Evolutionary conservation across 371 early-diverging fungal species (phyloP), one percentile per base, ranked within the genome.

Genomic region (Syncephalis plumigaleata): DNA sequence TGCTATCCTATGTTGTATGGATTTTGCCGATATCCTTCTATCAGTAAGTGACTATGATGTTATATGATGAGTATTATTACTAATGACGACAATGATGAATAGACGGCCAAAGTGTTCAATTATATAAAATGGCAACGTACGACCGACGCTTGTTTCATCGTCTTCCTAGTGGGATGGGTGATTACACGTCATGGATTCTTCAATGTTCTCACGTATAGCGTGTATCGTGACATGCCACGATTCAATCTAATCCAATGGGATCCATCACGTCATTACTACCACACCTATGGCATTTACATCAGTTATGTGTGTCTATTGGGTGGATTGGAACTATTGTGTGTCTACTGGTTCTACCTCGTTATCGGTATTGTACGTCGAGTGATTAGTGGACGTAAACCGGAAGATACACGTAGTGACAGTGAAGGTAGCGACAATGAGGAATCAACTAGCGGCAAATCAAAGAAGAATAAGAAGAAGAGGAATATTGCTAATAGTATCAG

Each of bases 331-430:
- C 44, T 61, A 1, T 62, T 90, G 37, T 66, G 84, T 46, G 43
- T 84, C 22, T 81, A 79, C 45, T 90, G 91, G 91, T 71, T 84
- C 50, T 59, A 56, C 17, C 66, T 86, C 67, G 82, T 90, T 49
- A 49, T 78, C 26, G 59, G 62, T 18, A 70, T 90, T 9, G 22
- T 43, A 13, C 24, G 43, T 18, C 18, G 22, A 5, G 43, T 43
- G 2, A 20, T 43, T 22, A 43, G 24, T 22, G 43, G 43, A 13
- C 18, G 43, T 11, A 43, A 43, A 20, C 43, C 43, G 13, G 22
- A 43, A 22, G 43, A 43, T 11, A 17, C 43, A 7, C 18, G 43
- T 22, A 43, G 43, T 20, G 43, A 43, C 7, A 22, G 22, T 21
- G 43, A 43, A 24, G 43, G 22, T 43, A 24, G 24, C 22, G 18